Evolutionary conservation across 768 basidiomycete genomes (phyloP).

Genomic region (Leccinellum albellum): DNA sequence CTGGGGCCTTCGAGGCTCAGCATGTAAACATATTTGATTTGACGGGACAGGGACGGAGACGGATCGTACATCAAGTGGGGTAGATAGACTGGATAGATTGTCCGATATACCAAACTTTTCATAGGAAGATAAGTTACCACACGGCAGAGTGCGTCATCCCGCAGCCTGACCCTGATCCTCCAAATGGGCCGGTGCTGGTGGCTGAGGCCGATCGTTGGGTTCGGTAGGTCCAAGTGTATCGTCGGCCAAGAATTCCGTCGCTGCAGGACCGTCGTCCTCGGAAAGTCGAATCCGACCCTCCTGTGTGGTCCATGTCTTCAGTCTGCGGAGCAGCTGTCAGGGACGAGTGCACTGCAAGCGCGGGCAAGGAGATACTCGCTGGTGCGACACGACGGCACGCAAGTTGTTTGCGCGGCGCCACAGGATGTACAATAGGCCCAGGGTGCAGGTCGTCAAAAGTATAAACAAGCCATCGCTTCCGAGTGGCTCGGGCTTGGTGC

Average conservation of each 20-base stretch:
- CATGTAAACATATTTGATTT: neutral
- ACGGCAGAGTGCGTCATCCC: neutral
- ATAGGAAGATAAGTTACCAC: neutral
- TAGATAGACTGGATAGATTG: neutral
- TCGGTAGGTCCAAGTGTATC: conserved; percentile 39
- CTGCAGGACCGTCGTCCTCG: conserved; percentile 68
- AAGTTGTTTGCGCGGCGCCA: conserved; percentile 59
- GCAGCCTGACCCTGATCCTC: neutral
- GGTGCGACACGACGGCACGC: conserved; percentile 58
- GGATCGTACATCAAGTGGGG: neutral
- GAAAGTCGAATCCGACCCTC: conserved; percentile 66
- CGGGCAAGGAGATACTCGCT: conserved; percentile 38
- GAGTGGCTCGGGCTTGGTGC: conserved; percentile 62
- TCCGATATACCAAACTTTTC: neutral
- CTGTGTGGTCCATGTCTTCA: conserved; percentile 50
- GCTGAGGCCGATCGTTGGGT: conserved; percentile 22
- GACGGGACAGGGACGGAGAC: neutral
- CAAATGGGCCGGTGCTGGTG: conserved; percentile 9
- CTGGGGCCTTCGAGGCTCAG: too few relatives aligned
- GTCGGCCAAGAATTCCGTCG: conserved; percentile 59
- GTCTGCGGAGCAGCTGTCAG: conserved; percentile 32
- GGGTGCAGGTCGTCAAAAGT: conserved; percentile 54
- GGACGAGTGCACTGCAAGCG: neutral
- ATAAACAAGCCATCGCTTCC: conserved; percentile 53
- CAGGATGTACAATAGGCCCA: conserved; percentile 56